These are phyloP conservation scores for Citrus inodora DNA, from an alignment of 345 rosid species.

Conservation along the genomic window DNA sequence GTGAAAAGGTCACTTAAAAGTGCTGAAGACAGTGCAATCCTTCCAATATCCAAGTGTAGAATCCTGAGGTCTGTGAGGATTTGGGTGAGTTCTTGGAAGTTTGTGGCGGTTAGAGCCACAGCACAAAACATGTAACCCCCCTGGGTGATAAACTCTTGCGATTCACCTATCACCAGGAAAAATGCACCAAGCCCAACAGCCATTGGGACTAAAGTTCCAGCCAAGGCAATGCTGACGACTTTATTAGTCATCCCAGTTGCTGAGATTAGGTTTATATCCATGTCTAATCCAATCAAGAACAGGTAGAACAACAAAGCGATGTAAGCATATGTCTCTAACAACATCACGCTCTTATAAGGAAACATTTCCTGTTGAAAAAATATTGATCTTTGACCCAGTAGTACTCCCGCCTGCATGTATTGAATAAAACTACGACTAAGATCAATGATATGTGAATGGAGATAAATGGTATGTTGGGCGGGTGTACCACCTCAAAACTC, in stretches of 20 bases:
- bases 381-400: neutral
- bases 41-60: constrained; percentile 58
- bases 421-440: too few relatives aligned
- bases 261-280: constrained; percentile 40
- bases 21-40: constrained; percentile 47
- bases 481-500: neutral
- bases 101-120: constrained; percentile 47
- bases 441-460: neutral
- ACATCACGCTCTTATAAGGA: neutral
- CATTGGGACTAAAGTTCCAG: constrained; percentile 37
- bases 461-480: neutral
- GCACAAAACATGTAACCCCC: constrained; percentile 45
- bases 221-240: constrained; percentile 24
- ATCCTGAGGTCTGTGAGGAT: constrained; percentile 64
- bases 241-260: constrained; percentile 17
- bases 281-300: constrained; percentile 63
- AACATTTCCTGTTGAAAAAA: neutral
- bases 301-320: constrained; percentile 45
- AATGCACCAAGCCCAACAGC: constrained; percentile 29
- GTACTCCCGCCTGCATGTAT: neutral
- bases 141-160: neutral
- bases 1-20: constrained; percentile 43
- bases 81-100: constrained; percentile 58
- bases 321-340: constrained; percentile 49
- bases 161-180: constrained; percentile 16